Percentiles rank a stretch among this genome's conserved stretches.
phyloP scores from a whole-genome alignment of 1,284 basidiomycete species.

The Trametes pubescens region DNA sequence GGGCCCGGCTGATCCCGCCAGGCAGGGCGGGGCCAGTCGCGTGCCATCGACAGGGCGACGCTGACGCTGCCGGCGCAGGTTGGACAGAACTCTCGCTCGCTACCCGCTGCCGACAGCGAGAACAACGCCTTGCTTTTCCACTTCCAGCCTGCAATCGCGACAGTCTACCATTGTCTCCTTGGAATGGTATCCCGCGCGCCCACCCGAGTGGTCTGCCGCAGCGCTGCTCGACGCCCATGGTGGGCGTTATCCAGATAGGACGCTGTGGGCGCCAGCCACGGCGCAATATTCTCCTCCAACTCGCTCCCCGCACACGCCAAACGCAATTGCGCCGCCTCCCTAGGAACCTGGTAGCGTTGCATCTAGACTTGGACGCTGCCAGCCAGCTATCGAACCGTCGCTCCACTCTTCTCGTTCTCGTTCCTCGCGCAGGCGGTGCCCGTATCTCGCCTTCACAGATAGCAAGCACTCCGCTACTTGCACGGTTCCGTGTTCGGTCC shows the following conservation, averaged over 20 bases:
- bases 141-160: constrained; percentile 1
- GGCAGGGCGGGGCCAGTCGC: constrained; percentile 1
- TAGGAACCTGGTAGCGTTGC: background rate
- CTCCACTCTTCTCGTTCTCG: background rate
- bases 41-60: constrained; percentile 7
- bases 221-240: background rate
- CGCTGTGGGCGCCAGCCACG: background rate
- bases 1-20: constrained; percentile 1
- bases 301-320: background rate
- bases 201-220: background rate
- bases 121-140: background rate
- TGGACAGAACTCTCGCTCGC: background rate
- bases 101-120: background rate
- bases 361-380: background rate
- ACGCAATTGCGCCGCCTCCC: background rate
- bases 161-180: background rate
- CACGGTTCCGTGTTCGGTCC: background rate
- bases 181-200: background rate
- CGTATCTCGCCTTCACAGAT: background rate
- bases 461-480: background rate
- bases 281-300: background rate
- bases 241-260: background rate
- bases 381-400: background rate
- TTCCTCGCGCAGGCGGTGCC: background rate
- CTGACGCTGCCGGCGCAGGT: background rate